Evolutionary conservation across 1,284 basidiomycete species (phyloP).

Genomic region (Cerrena zonata): DNA sequence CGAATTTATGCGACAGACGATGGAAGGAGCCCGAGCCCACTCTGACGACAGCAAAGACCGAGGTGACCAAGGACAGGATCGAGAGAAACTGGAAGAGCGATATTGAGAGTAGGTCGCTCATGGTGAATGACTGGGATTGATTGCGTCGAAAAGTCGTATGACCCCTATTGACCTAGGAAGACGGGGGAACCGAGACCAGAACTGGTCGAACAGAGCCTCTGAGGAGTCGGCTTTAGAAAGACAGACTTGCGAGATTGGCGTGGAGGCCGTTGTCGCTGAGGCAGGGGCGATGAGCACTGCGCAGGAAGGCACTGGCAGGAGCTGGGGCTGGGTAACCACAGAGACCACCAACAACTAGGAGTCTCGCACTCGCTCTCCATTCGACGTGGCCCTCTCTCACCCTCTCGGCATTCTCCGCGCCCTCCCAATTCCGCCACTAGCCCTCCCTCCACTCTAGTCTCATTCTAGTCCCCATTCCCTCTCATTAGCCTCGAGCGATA

Average conservation of each 20-base stretch:
- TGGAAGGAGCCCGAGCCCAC: constrained; percentile 28
- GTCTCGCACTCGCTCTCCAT: neutral
- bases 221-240: constrained; percentile 4
- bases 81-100: constrained; percentile 31
- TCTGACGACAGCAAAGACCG: constrained; percentile 26
- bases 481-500: no score
- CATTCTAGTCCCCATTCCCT: no score
- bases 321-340: neutral
- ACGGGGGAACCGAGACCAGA: neutral
- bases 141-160: neutral
- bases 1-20: constrained; percentile 20
- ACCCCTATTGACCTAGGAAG: neutral
- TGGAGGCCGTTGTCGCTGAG: neutral
- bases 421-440: neutral
- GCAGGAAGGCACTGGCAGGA: neutral
- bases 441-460: neutral
- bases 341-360: neutral
- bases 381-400: neutral
- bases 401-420: no score
- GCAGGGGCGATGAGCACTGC: neutral
- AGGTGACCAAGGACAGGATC: constrained; percentile 28
- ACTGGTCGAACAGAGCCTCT: neutral
- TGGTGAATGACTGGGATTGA: constrained; percentile 11
- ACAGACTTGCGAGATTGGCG: neutral
- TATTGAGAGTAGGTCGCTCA: constrained; percentile 29